Percentiles rank a stretch among this genome's conserved stretches.
phyloP scores from a whole-genome alignment of 2,329 filamentous ascomycete species.

The Colletotrichum endophyticum region DNA sequence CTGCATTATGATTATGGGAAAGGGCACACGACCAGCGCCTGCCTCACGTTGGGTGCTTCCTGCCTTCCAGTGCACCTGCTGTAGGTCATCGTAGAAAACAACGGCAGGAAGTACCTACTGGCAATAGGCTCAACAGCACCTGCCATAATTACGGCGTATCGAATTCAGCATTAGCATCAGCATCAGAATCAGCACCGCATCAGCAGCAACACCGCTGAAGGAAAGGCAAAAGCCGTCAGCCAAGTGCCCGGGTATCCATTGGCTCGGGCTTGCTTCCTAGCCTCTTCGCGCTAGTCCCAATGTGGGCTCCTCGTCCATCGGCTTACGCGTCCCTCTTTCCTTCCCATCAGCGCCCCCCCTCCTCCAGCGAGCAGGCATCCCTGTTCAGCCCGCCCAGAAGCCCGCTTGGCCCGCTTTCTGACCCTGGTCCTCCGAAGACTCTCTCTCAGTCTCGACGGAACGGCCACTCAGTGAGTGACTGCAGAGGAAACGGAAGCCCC shows the following conservation, averaged over 20 bases:
- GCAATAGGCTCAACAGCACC: neutral
- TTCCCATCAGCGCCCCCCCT: neutral
- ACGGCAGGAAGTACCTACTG: neutral
- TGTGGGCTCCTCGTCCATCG: constrained; percentile 3
- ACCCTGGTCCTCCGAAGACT: constrained; percentile 7
- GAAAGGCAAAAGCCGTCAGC: neutral
- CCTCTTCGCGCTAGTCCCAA: neutral
- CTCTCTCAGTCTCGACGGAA: neutral
- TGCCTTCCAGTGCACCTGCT: neutral
- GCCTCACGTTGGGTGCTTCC: neutral
- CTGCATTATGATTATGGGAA: neutral
- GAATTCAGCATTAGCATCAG: neutral
- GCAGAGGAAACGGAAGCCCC: constrained; percentile 16
- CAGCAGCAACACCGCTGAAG: neutral
- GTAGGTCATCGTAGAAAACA: neutral
- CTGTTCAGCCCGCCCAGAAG: constrained; percentile 14
- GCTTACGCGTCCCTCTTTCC: constrained; percentile 21
- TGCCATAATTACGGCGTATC: neutral
- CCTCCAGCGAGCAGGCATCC: neutral
- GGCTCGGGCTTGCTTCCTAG: neutral
- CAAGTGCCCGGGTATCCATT: neutral
- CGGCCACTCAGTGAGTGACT: constrained; percentile 13
- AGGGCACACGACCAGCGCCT: neutral
- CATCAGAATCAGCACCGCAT: neutral
- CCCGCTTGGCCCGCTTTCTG: constrained; percentile 14